Conservation (phyloP, 768 basidiomycete species). For the Rhizopogon vulgaris region DNA sequence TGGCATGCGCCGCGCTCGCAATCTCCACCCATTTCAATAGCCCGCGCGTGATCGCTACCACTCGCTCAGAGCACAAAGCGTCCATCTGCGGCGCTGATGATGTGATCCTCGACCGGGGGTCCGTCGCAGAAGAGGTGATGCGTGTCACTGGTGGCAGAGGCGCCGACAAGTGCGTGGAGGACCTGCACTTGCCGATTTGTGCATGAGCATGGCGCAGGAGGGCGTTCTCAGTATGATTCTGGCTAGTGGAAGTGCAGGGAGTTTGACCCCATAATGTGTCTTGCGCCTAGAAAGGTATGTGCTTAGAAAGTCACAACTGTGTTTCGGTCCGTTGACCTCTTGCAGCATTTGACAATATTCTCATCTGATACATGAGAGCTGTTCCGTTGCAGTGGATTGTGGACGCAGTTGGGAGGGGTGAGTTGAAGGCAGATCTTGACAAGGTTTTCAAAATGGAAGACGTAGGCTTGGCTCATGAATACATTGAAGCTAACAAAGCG, state of each 20-base stretch:
- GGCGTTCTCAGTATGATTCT: slow-evolving; percentile 14
- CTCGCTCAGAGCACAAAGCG: slow-evolving; percentile 10
- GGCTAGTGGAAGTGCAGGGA: slow-evolving; percentile 17
- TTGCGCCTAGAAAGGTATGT: slow-evolving; percentile 15
- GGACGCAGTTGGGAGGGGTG: slow-evolving; percentile 14
- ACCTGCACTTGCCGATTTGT: slow-evolving; percentile 12
- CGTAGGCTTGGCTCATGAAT: slow-evolving; percentile 14
- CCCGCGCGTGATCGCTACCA: slow-evolving; percentile 15
- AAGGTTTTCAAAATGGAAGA: slow-evolving; percentile 18
- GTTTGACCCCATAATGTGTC: slow-evolving; percentile 12
- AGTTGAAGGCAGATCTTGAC: slow-evolving; percentile 13
- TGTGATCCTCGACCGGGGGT: slow-evolving; percentile 13
- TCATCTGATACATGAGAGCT: slow-evolving; percentile 11
- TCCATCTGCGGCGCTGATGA: slow-evolving; percentile 14
- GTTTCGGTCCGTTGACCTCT: neutral
- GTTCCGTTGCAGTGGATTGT: slow-evolving; percentile 18
- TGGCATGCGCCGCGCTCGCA: slow-evolving; percentile 15
- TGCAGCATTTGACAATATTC: slow-evolving; percentile 17
- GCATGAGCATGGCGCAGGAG: slow-evolving; percentile 8
- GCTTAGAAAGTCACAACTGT: neutral
- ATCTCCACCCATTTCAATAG: slow-evolving; percentile 17
- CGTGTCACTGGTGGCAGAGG: slow-evolving; percentile 13
- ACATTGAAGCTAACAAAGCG: slow-evolving; percentile 19
- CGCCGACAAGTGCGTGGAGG: slow-evolving; percentile 16
- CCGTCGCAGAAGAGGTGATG: slow-evolving; percentile 14